Evolutionary conservation across 2,329 filamentous ascomycete species (phyloP), one percentile per base, ranked within the genome.

Genomic region (Claviceps sp.): DNA sequence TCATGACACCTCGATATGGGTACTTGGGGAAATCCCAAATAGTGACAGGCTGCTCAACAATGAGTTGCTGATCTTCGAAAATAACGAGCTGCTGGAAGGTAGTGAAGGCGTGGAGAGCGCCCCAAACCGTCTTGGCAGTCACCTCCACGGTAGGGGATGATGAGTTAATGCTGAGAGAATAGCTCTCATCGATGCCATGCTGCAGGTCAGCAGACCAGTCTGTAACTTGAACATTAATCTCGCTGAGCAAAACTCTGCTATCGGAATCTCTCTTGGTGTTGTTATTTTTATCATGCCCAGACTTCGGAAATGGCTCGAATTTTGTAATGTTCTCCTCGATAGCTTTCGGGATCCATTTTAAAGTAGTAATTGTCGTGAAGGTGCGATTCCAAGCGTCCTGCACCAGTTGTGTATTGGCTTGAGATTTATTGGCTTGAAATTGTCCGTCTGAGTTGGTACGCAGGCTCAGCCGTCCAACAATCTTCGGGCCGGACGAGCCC

Each of bases 131-230:
- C 60, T 72, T 62, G 26, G 76, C 70, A 1, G 65, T 69, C 56
- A 79, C 71, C 8, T 68, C 59, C 52, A 79, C 63, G 4, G 62
- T 63, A 37, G 63, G 60, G 2, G 73, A 72, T 20, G 60, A 61
- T 5, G 64, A 56, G 1, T 61, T 56, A 40, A 77, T 67, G 18
- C 70, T 64, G 20, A 79, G 57, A 0, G 70, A 74, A 60, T 79
- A 79, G n/a, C 75, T 77, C 58, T 79, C 76, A 52, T 79, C 73
- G 22, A 78, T 75, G 3, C 74, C 76, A 56, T 79, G 75, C 59
- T 78, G 70, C 34, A 80, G 64, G 53, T 74, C 67, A 4, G 72
- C 74, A 13, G 67, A 55, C 43, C 60, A 60, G 57, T 80, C 65
- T 6, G 66, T 56, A 26, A 81, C 63, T 6, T 70, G 62, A 45